These are phyloP conservation scores for Pythium monospermum DNA, from an alignment of 352 stramenopile genomes.

Conservation along the genomic window DNA sequence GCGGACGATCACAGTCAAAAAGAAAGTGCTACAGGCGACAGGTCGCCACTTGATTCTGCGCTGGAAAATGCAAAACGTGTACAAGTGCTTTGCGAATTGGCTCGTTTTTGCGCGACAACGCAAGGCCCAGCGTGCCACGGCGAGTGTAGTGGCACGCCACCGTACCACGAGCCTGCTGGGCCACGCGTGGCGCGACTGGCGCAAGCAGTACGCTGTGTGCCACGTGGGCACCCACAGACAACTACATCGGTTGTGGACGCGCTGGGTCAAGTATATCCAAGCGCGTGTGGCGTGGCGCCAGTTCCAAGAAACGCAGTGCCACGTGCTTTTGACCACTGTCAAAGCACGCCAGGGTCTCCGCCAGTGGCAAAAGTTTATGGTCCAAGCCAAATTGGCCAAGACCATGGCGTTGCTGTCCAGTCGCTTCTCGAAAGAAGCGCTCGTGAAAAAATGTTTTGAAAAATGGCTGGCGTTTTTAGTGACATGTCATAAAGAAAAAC, in stretches of 20 bases:
- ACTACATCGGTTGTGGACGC: constrained; percentile 1
- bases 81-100: constrained; percentile 35
- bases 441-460: constrained; percentile 16
- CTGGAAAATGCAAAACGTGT: constrained; percentile 36
- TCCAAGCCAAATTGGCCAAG: constrained; percentile 10
- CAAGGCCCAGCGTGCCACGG: constrained; percentile 4
- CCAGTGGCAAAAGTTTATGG: constrained; percentile 10
- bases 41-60: constrained; percentile 23
- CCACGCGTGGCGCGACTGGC: constrained; percentile 11
- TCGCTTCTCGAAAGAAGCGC: constrained; percentile 15
- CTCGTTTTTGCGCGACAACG: background rate
- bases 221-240: constrained; percentile 10
- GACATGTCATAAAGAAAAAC: constrained; percentile 9
- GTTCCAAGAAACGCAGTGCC: constrained; percentile 6
- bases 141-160: constrained; percentile 3
- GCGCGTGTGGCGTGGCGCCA: background rate
- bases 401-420: constrained; percentile 11
- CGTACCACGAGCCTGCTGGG: background rate
- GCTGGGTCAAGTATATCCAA: background rate
- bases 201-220: constrained; percentile 11
- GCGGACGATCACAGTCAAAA: background rate
- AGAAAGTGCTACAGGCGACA: background rate
- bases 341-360: constrained; percentile 7
- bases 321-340: constrained; percentile 1
- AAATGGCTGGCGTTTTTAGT: constrained; percentile 15